Percentiles rank a stretch among this genome's conserved stretches.
Evolutionary conservation across 768 basidiomycete genomes (phyloP).

Genomic region (Trametes elegans): DNA sequence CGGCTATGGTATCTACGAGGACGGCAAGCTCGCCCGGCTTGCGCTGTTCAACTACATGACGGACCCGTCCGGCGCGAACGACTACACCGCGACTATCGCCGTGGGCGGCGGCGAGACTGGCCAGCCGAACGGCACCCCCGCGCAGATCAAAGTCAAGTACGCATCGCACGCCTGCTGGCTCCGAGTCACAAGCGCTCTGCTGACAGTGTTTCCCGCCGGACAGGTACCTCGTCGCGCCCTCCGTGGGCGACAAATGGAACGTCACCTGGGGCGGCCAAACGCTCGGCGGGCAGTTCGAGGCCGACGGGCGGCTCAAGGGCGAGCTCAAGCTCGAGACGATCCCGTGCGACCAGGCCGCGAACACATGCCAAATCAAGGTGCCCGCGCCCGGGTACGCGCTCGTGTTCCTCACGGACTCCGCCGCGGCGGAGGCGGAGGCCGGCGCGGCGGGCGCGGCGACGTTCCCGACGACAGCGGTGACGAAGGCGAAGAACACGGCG

Average conservation of each 20-base stretch:
- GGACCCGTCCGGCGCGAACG: constrained; percentile 41
- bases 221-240: constrained; percentile 36
- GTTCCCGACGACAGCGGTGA: constrained; percentile 59
- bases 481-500: constrained; percentile 50
- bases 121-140: constrained; percentile 32
- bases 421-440: constrained; percentile 36
- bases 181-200: too few species aligned
- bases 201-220: too few species aligned
- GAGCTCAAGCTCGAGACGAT: constrained; percentile 54
- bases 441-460: constrained; percentile 39
- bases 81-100: constrained; percentile 39
- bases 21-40: constrained; percentile 40
- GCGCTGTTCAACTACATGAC: constrained; percentile 48
- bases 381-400: constrained; percentile 73
- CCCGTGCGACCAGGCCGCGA: constrained; percentile 50
- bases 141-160: constrained; percentile 35
- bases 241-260: constrained; percentile 40
- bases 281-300: constrained; percentile 55
- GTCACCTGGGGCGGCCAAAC: constrained; percentile 59
- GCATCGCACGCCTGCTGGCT: too few species aligned
- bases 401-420: constrained; percentile 63
- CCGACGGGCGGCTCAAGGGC: constrained; percentile 67
- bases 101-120: constrained; percentile 34
- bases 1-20: constrained; percentile 49
- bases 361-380: constrained; percentile 58